phyloP scores from a whole-genome alignment of 345 rosid genomes.

The Aquilaria sinensis region DNA sequence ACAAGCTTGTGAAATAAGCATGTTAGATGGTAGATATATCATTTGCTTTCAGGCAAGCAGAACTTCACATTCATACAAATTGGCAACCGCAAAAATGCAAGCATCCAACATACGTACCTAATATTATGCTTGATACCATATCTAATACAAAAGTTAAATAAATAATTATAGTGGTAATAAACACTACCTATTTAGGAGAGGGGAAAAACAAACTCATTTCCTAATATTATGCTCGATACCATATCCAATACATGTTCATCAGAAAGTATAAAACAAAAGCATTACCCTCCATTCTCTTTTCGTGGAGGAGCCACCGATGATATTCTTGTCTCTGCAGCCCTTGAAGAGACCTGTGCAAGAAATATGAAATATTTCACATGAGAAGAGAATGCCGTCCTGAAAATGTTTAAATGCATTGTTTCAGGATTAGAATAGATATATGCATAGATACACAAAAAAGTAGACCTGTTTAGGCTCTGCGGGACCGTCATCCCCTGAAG shows the following conservation, averaged over 20 bases:
- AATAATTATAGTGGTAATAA: no score
- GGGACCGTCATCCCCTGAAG: conserved; percentile 38
- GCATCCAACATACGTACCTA: background rate
- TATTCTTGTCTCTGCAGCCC: conserved; percentile 29
- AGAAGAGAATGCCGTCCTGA: background rate
- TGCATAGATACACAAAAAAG: background rate
- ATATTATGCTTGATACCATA: background rate
- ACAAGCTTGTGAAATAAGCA: no score
- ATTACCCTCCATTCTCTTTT: conserved; percentile 68
- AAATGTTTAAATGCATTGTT: background rate
- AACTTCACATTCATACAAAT: no score
- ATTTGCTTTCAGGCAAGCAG: no score
- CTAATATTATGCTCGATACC: background rate
- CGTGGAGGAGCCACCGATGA: conserved; percentile 29
- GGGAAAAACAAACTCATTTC: no score
- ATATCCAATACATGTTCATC: background rate
- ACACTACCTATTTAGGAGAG: no score
- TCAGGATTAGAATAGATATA: background rate
- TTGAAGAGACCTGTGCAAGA: conserved; percentile 33
- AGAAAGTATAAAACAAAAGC: conserved; percentile 8
- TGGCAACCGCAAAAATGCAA: background rate
- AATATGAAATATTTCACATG: conserved; percentile 6
- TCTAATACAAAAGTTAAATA: background rate
- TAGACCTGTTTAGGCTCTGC: conserved; percentile 49
- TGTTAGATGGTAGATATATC: no score